phyloP scores from a whole-genome alignment of 73 alveolate genomes.

The Paramecium biaurelia region DNA sequence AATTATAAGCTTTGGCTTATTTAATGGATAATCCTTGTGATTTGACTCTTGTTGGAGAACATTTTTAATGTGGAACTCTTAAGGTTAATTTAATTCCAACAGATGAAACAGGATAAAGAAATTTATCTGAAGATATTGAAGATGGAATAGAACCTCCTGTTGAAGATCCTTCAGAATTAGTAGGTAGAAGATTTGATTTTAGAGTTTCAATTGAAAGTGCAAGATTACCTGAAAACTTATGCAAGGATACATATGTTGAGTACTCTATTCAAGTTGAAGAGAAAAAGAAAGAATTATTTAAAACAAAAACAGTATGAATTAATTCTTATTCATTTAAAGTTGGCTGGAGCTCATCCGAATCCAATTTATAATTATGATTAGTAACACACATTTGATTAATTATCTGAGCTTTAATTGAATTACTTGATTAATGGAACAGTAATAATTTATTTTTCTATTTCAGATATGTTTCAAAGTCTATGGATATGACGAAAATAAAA shows the following conservation, averaged over 20 bases:
- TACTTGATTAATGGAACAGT: slow-evolving; percentile 74
- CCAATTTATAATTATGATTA: slow-evolving; percentile 74
- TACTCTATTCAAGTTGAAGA: slow-evolving; percentile 71
- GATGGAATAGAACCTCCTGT: slow-evolving; percentile 62
- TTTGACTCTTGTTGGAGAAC: slow-evolving; percentile 79
- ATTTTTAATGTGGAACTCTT: slow-evolving; percentile 69
- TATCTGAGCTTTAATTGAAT: slow-evolving; percentile 65
- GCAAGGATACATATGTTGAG: slow-evolving; percentile 81
- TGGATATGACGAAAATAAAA: slow-evolving; percentile 62
- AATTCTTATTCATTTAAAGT: neutral
- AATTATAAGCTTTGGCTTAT: slow-evolving; percentile 89
- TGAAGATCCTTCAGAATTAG: slow-evolving; percentile 58
- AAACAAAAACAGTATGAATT: slow-evolving; percentile 55
- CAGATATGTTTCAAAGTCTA: slow-evolving; percentile 66
- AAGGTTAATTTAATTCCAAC: slow-evolving; percentile 79
- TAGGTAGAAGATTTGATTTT: slow-evolving; percentile 55
- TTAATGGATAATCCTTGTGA: slow-evolving; percentile 84
- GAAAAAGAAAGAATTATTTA: slow-evolving; percentile 53
- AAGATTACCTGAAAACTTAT: slow-evolving; percentile 73
- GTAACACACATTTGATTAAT: slow-evolving; percentile 69
- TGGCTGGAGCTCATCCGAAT: slow-evolving; percentile 61
- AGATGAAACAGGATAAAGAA: slow-evolving; percentile 78
- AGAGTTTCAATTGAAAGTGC: slow-evolving; percentile 53
- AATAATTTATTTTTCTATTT: neutral
- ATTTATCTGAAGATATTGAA: slow-evolving; percentile 72